Base-by-base conservation (phyloP, 1,284 basidiomycete genomes). In the Cryptococcus wingfieldii region DNA sequence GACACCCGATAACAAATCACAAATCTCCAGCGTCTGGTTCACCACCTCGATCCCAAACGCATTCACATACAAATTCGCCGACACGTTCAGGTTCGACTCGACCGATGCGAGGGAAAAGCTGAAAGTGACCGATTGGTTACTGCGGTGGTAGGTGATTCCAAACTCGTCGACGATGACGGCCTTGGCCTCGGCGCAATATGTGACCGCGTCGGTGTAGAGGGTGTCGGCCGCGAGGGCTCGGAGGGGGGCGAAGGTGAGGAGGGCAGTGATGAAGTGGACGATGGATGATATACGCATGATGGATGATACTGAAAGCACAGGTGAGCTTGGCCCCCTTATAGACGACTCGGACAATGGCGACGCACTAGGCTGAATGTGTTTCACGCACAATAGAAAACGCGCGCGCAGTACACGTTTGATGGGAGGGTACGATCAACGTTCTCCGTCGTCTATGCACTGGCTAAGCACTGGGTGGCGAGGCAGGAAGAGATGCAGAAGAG, bases 121-220 rank as follows among this genome's bases (percentile, higher is more conserved):
- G 53, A 75, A 77, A 34, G 64, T 61, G 42, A 65, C 64, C 2
- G 72, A 73, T 39, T 56, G 47, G 68, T 91, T 93, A 55, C 78
- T 68, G 47, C 83, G 80, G 64, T 86, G 84, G 73, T 89, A 93
- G 9, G 83, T 79, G 56, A 93, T 78, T 66, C 90, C 85, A 70
- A 94, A 89, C 64, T 86, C 83, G 73, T 90, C 83, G 47, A 94
- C 82, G 65, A 91, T 83, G 60, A 94, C 81, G 38, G 84, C 83
- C 71, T 86, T 84, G 43, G 89, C 87, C 42, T 88, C 86, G 51
- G 86, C 80, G 77, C 90, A 94, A 74, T 93, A 93, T 18, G 89
- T 87, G 63, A 93, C 89, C 51, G 89, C 88, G 44, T 89, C 89
- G 41, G 90, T 90, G 75, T 55, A 71, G 9, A 75, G 64, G 4